Conservation (phyloP, 2,329 filamentous ascomycete species). For the Penicillium hordei region DNA sequence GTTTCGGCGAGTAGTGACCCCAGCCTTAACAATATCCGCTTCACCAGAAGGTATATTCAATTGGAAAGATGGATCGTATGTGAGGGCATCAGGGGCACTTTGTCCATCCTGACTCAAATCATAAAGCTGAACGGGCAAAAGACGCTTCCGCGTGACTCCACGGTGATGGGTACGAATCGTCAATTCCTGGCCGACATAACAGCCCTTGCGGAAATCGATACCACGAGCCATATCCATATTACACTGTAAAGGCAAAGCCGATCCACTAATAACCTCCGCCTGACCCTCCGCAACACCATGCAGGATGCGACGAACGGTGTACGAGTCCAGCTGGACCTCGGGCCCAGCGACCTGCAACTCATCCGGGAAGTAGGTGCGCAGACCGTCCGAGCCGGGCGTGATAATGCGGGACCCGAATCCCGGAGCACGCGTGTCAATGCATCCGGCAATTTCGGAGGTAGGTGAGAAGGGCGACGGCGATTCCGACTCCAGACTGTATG, state of each 20-base stretch:
- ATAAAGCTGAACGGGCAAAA: slow-evolving; percentile 78
- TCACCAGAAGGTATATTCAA: slow-evolving; percentile 38
- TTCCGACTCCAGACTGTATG: slow-evolving; percentile 40
- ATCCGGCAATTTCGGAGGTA: slow-evolving; percentile 32
- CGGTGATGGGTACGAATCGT: slow-evolving; percentile 94
- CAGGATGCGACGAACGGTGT: slow-evolving; percentile 74
- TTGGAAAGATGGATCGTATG: slow-evolving; percentile 31
- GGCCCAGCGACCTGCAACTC: slow-evolving; percentile 46
- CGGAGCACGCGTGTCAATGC: slow-evolving; percentile 42
- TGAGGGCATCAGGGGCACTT: slow-evolving; percentile 51
- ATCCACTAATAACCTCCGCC: slow-evolving; percentile 68
- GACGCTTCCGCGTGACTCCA: slow-evolving; percentile 86
- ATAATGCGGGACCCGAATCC: slow-evolving; percentile 42
- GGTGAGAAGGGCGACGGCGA: slow-evolving; percentile 32
- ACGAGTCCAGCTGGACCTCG: slow-evolving; percentile 57
- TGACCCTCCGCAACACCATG: slow-evolving; percentile 84
- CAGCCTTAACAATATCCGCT: slow-evolving; percentile 55
- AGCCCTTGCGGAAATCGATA: slow-evolving; percentile 93
- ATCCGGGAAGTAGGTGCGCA: slow-evolving; percentile 34
- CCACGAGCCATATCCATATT: slow-evolving; percentile 85
- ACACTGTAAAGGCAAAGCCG: slow-evolving; percentile 78
- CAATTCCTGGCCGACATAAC: slow-evolving; percentile 94
- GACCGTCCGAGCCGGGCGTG: slow-evolving; percentile 37
- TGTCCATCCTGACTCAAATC: slow-evolving; percentile 40
- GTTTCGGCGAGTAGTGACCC: slow-evolving; percentile 48